Evolutionary conservation across 805 yeast genomes (phyloP), one percentile per base, ranked within the genome.

Genomic region (Teunomyces pallodes): DNA sequence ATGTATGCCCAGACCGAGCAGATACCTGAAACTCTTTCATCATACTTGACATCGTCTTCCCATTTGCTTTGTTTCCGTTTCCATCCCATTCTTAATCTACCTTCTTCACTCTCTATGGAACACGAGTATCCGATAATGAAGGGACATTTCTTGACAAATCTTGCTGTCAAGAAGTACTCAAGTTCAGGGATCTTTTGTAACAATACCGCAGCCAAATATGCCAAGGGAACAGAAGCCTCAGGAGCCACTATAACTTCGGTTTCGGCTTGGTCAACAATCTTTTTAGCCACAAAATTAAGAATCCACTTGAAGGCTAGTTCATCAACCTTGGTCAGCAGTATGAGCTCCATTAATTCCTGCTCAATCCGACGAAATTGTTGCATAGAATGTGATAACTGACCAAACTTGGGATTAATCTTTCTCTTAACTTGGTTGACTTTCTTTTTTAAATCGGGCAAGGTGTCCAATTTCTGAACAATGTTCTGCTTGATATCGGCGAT

Each of bases 71-170:
- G 80, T 38, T 58, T 72, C 40, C 87, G 70, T 54, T 83, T 84
- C 90, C 94, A 92, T 2, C 97, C 99, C 97, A 92, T 90, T 43
- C 84, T 74, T 12, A 65, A 49, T 47, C 96, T 74, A 3, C 96
- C 97, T 54, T 84, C 86, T 54, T 84, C 96, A 0, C 96, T 86
- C 46, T 85, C 89, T 27, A 87, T 80, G 1, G 77, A 48, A 58
- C 95, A 85, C 0, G 87, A 75, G 63, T 77, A 92, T 0, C 99
- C 99, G 41, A 94, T 83, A 14, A 91, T 79, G 50, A 79, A 79
- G 1, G 98, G 97, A 61, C 98, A 94, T 59, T 90, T 90, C 65
- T 92, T 92, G 30, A 90, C 87, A 60, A 91, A 80, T 53, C 98
- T 77, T 0, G 98, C 96, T 60, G 83, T 68, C 28, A 87, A 61